A percentile compares a stretch with the other conserved stretches of the same genome.
These are phyloP conservation scores for Rhynchospora pubera DNA, from an alignment of 176 grass and related monocot genomes.

Conservation along the genomic window DNA sequence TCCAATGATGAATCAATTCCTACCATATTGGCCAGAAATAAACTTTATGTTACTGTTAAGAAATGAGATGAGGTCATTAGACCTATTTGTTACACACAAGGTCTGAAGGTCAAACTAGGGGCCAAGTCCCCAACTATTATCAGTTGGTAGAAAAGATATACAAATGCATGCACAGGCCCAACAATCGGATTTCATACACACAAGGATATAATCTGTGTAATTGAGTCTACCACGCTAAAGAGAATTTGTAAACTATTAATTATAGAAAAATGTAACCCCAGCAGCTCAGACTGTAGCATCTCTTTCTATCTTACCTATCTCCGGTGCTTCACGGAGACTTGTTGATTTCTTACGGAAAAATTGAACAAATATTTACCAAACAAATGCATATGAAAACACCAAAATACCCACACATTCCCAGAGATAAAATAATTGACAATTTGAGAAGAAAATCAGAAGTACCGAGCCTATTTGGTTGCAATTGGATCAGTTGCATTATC, in stretches of 20 bases:
- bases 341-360: slow-evolving; percentile 1
- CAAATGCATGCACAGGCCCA: not conserved
- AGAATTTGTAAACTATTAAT: not conserved
- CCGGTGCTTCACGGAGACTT: not conserved
- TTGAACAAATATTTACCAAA: not conserved
- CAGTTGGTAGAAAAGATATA: not conserved
- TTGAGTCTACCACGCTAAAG: not conserved
- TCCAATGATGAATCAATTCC: not conserved
- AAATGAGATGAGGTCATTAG: not conserved
- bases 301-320: not conserved
- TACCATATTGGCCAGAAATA: not conserved
- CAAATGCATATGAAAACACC: not conserved
- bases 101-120: not conserved
- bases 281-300: not conserved
- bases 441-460: not conserved
- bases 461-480: not conserved
- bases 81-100: no score
- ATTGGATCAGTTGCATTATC: slow-evolving; percentile 3
- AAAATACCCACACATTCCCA: not conserved
- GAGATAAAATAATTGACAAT: not conserved
- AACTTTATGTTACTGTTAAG: not conserved
- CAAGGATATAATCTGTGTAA: no score
- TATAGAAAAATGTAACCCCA: not conserved
- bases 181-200: not conserved
- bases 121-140: not conserved